A percentile compares a stretch with the other conserved stretches of the same genome.
Evolutionary conservation across 495 filamentous ascomycete genomes (phyloP).

Genomic region (Annulohypoxylon maeteangense): DNA sequence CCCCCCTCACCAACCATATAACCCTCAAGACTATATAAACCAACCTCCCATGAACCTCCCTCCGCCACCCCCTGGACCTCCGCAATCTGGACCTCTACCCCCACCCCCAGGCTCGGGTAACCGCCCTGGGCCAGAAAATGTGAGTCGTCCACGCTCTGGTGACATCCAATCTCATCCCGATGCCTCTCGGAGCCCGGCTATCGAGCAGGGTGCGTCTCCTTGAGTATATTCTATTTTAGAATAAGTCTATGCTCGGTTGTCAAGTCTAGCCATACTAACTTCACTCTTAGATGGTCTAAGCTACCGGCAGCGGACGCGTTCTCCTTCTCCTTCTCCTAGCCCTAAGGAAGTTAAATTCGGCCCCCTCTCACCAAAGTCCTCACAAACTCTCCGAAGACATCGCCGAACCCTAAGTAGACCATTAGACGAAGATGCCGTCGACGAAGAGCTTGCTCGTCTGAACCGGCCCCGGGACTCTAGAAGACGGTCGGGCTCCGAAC

Average conservation of each 20-base stretch:
- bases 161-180: conserved; percentile 40
- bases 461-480: conserved; percentile 26
- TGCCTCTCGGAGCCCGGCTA: conserved; percentile 46
- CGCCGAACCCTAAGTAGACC: conserved; percentile 38
- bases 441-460: conserved; percentile 17
- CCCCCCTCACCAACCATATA: conserved; percentile 50
- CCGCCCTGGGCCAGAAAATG: conserved; percentile 48
- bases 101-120: conserved; percentile 44
- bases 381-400: conserved; percentile 52
- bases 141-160: conserved; percentile 49
- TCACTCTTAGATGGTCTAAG: conserved; percentile 54
- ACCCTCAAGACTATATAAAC: conserved; percentile 49
- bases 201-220: conserved; percentile 52
- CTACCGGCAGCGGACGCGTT: conserved; percentile 13
- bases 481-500: conserved; percentile 50
- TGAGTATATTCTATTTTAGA: conserved; percentile 36
- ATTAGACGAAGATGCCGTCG: conserved; percentile 1
- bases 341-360: conserved; percentile 58
- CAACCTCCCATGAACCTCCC: conserved; percentile 47
- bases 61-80: conserved; percentile 52
- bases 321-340: conserved; percentile 13
- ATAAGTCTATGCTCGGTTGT: background rate
- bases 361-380: conserved; percentile 57
- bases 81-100: conserved; percentile 43
- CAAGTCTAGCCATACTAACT: conserved; percentile 24